Conservation (phyloP, 305 asterid species). For the Ilex paraguariensis region DNA sequence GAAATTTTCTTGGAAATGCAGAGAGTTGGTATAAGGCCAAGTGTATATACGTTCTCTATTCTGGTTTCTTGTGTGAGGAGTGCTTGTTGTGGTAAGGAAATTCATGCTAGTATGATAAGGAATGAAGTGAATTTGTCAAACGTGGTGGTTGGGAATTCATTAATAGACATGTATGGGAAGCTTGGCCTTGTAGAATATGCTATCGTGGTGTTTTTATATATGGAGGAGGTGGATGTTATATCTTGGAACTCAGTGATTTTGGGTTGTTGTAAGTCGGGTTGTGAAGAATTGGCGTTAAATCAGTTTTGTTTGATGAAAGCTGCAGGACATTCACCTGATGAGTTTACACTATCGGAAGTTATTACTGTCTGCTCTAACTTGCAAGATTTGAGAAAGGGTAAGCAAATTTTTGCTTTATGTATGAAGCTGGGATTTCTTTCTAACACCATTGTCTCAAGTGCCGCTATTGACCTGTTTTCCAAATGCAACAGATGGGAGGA, state of each 20-base stretch:
- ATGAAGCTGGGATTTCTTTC: slow-evolving; percentile 48
- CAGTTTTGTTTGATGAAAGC: slow-evolving; percentile 41
- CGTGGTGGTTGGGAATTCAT: slow-evolving; percentile 59
- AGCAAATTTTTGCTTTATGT: slow-evolving; percentile 47
- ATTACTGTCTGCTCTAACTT: slow-evolving; percentile 50
- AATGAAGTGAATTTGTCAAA: slow-evolving; percentile 35
- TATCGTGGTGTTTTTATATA: slow-evolving; percentile 40
- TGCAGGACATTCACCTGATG: slow-evolving; percentile 37
- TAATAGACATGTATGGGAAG: slow-evolving; percentile 65
- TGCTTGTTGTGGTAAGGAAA: slow-evolving; percentile 51
- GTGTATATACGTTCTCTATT: slow-evolving; percentile 53
- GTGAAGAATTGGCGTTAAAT: slow-evolving; percentile 31
- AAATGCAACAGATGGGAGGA: slow-evolving; percentile 56
- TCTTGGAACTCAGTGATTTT: slow-evolving; percentile 77
- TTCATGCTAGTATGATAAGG: slow-evolving; percentile 51
- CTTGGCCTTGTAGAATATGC: slow-evolving; percentile 56
- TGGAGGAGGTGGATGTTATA: slow-evolving; percentile 56
- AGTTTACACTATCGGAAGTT: slow-evolving; percentile 44
- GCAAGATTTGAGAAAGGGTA: slow-evolving; percentile 56
- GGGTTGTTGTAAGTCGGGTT: slow-evolving; percentile 46
- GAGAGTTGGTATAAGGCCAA: slow-evolving; percentile 38
- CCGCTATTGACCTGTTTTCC: slow-evolving; percentile 56
- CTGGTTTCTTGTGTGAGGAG: slow-evolving; percentile 39
- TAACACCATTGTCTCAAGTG: slow-evolving; percentile 58
- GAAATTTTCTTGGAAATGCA: slow-evolving; percentile 45